A percentile compares a stretch with the other conserved stretches of the same genome.
phyloP scores from a whole-genome alignment of 2,329 filamentous ascomycete genomes.

The Nothophaeocryptopus gaeumannii region DNA sequence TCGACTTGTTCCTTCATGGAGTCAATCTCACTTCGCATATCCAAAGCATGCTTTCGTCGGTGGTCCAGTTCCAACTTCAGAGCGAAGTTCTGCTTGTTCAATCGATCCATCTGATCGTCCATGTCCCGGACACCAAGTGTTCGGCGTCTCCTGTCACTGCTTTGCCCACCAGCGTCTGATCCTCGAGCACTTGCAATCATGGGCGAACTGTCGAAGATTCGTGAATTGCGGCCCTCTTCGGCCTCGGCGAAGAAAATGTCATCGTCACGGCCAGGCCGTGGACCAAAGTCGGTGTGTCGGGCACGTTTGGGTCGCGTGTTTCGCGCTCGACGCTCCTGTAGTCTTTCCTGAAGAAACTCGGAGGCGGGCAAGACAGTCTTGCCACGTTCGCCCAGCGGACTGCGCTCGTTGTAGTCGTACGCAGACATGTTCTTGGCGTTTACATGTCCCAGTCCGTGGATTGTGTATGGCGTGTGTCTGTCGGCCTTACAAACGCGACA shows the following conservation, averaged over 20 bases:
- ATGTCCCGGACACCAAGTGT: constrained; percentile 63
- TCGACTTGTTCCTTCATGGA: constrained; percentile 53
- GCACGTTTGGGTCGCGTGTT: constrained; percentile 32
- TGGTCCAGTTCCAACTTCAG: constrained; percentile 72
- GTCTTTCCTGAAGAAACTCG: constrained; percentile 35
- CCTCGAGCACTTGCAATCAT: constrained; percentile 15
- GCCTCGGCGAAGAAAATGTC: constrained; percentile 38
- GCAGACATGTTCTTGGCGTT: constrained; percentile 14
- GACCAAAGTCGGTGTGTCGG: constrained; percentile 36
- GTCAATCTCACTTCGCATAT: constrained; percentile 58
- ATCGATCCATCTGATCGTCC: constrained; percentile 64
- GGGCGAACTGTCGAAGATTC: constrained; percentile 32
- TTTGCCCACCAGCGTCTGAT: constrained; percentile 20
- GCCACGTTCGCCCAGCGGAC: constrained; percentile 16
- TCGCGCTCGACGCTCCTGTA: constrained; percentile 34
- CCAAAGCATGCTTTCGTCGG: constrained; percentile 61
- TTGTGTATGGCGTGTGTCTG: not conserved
- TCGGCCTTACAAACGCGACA: not conserved
- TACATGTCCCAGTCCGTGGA: not conserved
- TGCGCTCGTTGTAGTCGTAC: constrained; percentile 13
- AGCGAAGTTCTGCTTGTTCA: constrained; percentile 76
- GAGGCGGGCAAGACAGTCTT: constrained; percentile 30
- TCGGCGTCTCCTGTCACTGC: constrained; percentile 25
- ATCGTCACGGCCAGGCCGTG: constrained; percentile 31
- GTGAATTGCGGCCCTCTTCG: constrained; percentile 19